These are phyloP conservation scores for Nakaseomyces bracarensis DNA, from an alignment of 1,139 yeast species.

Conservation along the genomic window DNA sequence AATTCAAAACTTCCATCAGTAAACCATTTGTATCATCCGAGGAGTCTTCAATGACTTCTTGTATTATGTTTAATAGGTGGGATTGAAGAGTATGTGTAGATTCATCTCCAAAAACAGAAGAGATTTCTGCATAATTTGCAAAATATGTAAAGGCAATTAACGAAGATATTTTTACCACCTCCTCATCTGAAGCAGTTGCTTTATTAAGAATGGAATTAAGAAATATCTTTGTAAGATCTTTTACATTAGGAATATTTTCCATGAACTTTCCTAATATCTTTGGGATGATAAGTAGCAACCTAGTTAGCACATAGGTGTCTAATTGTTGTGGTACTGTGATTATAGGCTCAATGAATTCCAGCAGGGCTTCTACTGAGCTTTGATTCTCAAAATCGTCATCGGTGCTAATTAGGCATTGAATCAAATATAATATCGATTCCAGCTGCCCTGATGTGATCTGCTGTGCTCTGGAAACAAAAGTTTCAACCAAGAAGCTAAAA, in stretches of 20 bases:
- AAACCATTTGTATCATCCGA: constrained; percentile 78
- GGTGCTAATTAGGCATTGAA: constrained; percentile 22
- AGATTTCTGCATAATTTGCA: constrained; percentile 40
- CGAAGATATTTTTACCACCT: constrained; percentile 39
- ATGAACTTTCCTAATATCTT: constrained; percentile 47
- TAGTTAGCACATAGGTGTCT: constrained; percentile 33
- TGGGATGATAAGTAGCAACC: constrained; percentile 47
- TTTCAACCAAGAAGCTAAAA: background rate
- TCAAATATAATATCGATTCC: constrained; percentile 31
- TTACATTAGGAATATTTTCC: constrained; percentile 30
- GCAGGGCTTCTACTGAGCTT: constrained; percentile 4
- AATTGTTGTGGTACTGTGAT: constrained; percentile 10
- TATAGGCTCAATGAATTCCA: constrained; percentile 1
- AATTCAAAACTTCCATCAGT: constrained; percentile 60
- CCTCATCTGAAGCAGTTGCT: constrained; percentile 21
- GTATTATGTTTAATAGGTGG: constrained; percentile 35
- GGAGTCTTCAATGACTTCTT: constrained; percentile 49
- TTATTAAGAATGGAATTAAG: constrained; percentile 35
- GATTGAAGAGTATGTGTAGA: constrained; percentile 30
- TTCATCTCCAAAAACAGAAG: constrained; percentile 23
- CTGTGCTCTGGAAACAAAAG: background rate
- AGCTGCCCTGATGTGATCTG: constrained; percentile 8
- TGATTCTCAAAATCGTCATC: constrained; percentile 15
- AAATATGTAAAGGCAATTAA: constrained; percentile 50
- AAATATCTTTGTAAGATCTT: constrained; percentile 36